Percentiles rank a stretch among this genome's conserved stretches.
phyloP scores from a whole-genome alignment of 495 filamentous ascomycete genomes.

The Collariella sp. region DNA sequence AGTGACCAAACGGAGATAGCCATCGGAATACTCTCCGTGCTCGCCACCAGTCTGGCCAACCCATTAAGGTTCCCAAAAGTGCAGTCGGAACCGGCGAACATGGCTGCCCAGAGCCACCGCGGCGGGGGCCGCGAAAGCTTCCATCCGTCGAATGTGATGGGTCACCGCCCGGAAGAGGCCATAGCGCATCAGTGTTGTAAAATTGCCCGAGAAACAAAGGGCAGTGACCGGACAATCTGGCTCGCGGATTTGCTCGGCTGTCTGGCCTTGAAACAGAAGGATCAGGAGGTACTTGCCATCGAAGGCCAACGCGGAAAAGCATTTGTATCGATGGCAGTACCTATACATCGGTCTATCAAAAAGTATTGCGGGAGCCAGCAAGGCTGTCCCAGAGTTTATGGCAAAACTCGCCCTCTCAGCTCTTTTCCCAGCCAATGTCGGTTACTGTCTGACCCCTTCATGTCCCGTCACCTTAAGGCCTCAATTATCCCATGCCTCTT shows the following conservation, averaged over 20 bases:
- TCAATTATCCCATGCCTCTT: constrained; percentile 1
- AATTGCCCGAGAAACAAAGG: not conserved
- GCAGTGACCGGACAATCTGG: not conserved
- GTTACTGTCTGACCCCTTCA: not conserved
- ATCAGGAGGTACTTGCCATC: constrained; percentile 2
- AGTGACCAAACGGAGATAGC: too few relatives aligned
- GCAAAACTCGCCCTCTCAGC: not conserved
- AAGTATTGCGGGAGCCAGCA: too few relatives aligned
- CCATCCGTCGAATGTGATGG: not conserved
- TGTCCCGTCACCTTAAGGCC: not conserved
- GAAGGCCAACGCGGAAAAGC: constrained; percentile 1
- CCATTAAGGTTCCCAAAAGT: not conserved
- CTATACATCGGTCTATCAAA: not conserved
- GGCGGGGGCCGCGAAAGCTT: not conserved
- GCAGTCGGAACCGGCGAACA: not conserved
- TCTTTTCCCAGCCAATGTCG: not conserved
- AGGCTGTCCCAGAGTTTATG: too few relatives aligned
- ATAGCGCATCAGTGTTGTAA: not conserved
- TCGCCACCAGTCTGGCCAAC: too few relatives aligned
- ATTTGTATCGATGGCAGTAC: constrained; percentile 4
- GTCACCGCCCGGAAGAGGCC: constrained; percentile 3
- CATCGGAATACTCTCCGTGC: too few relatives aligned
- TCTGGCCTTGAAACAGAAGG: not conserved
- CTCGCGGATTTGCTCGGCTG: not conserved
- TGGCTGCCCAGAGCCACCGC: constrained; percentile 1